Evolutionary conservation across 2,329 filamentous ascomycete species (phyloP), one percentile per base, ranked within the genome.

Genomic region (Helotiales sp.): DNA sequence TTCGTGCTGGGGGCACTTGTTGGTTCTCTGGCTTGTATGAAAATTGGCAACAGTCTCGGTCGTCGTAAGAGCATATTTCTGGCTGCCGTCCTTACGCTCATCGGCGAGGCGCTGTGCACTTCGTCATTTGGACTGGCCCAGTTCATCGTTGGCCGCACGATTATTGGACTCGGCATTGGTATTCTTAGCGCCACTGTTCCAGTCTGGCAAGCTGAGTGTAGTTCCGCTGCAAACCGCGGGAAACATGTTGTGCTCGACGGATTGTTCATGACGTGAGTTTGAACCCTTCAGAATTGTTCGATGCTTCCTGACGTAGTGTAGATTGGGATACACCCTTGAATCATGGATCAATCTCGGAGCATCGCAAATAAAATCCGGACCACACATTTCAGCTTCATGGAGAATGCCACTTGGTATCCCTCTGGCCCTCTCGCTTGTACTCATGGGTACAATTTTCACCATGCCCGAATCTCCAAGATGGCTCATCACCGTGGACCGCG

Each of bases 321-420:
- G 77, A 34, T 68, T 78, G 28, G 78, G 78, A 26, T 79, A 77
- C 65, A 78, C 79, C 4, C 74, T 83, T 22, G 80, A 80, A 58
- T 78, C 79, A 11, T 83, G 82, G 82, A 79, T 83, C 68, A 78
- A 83, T 73, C 75, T 83, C 20, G 82, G 78, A n/a, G 82, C 82
- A 49, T 72, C 63, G 13, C 61, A 72, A 72, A 82, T 75, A 70
- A 75, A 74, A 67, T 32, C 26, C 11, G 64, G 64, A n/a, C 30
- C 49, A 10, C 72, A 72, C 54, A 61, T 70, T 7, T 69, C 77
- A 1, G 72, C 71, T 20, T 77, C 77, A 3, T 79, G 77, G 78
- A 62, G 78, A 30, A 75, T 78, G 10, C 77, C 79, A 1, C 74
- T 80, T 1, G 79, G 75, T 64, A 75, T 80, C 13, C 74, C 78